Conservation (phyloP, 805 yeast genomes). For the Kazachstania bromeliacearum region DNA sequence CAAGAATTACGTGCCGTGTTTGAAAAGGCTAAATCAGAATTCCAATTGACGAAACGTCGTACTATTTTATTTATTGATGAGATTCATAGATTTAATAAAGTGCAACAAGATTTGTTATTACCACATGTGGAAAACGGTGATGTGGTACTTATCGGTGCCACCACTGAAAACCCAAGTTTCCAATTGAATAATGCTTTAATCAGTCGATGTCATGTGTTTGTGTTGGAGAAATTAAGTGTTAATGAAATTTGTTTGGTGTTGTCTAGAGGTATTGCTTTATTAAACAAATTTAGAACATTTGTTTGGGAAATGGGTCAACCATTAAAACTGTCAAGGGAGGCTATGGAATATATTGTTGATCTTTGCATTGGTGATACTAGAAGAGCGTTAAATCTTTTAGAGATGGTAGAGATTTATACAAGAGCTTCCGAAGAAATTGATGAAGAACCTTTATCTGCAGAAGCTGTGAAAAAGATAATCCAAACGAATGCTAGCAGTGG, state of each 20-base stretch:
- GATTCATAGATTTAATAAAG: constrained; percentile 75
- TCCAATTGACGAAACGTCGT: constrained; percentile 36
- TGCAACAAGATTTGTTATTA: constrained; percentile 81
- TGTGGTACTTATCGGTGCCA: constrained; percentile 84
- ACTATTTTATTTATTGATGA: constrained; percentile 85
- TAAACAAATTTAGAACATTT: constrained; percentile 52
- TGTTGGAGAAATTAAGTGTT: constrained; percentile 42
- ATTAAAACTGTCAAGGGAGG: constrained; percentile 44
- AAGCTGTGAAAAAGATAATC: constrained; percentile 33
- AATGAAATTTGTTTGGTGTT: constrained; percentile 47
- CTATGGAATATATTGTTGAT: constrained; percentile 58
- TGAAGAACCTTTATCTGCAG: constrained; percentile 16
- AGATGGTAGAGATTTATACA: constrained; percentile 62
- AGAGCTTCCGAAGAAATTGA: constrained; percentile 33
- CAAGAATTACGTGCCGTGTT: constrained; percentile 57
- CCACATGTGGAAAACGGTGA: constrained; percentile 81
- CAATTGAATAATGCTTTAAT: constrained; percentile 73
- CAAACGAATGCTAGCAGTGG: constrained; percentile 39
- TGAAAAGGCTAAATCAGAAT: constrained; percentile 32
- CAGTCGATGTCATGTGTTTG: constrained; percentile 77
- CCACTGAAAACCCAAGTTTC: constrained; percentile 89
- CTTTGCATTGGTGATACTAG: constrained; percentile 86
- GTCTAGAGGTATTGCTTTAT: constrained; percentile 44
- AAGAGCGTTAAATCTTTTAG: constrained; percentile 70
- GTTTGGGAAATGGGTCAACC: constrained; percentile 33